These are phyloP conservation scores for Fusarium decemcellulare DNA, from an alignment of 2,329 filamentous ascomycete species.

Conservation along the genomic window DNA sequence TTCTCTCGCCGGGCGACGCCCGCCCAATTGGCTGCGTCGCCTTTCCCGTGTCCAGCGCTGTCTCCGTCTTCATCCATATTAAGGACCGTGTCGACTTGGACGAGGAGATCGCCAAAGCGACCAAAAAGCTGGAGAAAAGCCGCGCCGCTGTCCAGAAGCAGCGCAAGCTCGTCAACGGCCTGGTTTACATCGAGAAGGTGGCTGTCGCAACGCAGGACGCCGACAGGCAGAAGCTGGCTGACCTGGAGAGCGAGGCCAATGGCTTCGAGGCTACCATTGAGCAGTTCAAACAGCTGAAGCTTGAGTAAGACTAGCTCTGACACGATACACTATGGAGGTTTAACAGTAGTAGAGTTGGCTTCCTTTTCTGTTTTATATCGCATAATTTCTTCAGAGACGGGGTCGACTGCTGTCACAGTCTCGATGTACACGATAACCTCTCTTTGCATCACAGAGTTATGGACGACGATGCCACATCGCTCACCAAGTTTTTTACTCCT, in stretches of 20 bases:
- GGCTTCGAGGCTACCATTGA: constrained; percentile 85
- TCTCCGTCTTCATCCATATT: constrained; percentile 84
- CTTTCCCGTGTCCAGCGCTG: constrained; percentile 80
- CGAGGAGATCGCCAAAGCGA: constrained; percentile 83
- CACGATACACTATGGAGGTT: not conserved
- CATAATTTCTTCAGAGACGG: no score
- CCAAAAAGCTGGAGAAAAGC: constrained; percentile 81
- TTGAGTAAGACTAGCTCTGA: constrained; percentile 52
- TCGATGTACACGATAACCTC: no score
- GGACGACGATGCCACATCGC: no score
- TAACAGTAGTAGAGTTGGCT: no score
- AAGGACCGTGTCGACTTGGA: constrained; percentile 87
- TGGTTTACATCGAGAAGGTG: constrained; percentile 83
- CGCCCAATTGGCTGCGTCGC: constrained; percentile 82
- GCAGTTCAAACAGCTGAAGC: constrained; percentile 87
- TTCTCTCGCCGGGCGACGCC: constrained; percentile 69
- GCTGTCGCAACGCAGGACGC: constrained; percentile 77
- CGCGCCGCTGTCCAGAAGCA: constrained; percentile 78
- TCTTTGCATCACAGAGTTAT: no score
- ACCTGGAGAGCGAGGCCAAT: constrained; percentile 79
- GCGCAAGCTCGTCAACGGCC: constrained; percentile 78
- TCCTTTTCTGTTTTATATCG: no score
- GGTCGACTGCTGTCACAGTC: no score
- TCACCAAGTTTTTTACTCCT: no score
- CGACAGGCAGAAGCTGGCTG: constrained; percentile 78